Evolutionary conservation across 2,329 filamentous ascomycete species (phyloP), one percentile per base, ranked within the genome.

Genomic region (Alternaria arborescens): DNA sequence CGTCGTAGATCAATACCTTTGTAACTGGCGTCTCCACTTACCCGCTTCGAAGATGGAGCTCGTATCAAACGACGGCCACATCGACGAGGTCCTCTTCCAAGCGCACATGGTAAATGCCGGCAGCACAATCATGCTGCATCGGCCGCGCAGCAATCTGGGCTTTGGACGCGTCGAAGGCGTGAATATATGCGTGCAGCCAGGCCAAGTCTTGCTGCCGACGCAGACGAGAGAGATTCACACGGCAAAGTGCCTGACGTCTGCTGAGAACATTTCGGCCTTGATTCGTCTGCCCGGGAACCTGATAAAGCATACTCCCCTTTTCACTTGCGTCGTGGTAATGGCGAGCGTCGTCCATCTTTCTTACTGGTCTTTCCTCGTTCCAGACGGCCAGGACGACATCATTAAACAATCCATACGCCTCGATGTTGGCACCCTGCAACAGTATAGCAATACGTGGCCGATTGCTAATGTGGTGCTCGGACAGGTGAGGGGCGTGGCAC

Each of bases 61-160:
- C 54, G 86, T 88, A 60, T 85, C 86, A 63, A 87, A 90, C 68
- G 89, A 92, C 32, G 85, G 88, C 20, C 38, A 60, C 54, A 83
- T 94, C 11, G 94, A 97, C 75, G 92, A 97, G 79, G 90, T 97
- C 86, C 89, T 97, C 78, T 97, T 97, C 80, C 92, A 96, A 76
- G 93, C 92, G 1, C 90, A 92, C 64, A 94, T 96, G 87, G 91
- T 97, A 70, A 83, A 73, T 32, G 65, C 61, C 6, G 78, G 78
- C 24, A 75, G 71, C 66, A 77, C 75, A 14, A 79, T 80, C 53
- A 77, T 79, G 70, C 69, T 80, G 32, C 77, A 91, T 66, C 56
- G 80, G 57, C 70, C 79, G 62, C 67, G 80, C 55, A 70, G 79
- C 66, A 74, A 79, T 62, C 60, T 80, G 22, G 71, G 77, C 42